Percentiles rank a stretch among this genome's conserved stretches.
These are phyloP conservation scores for Schizosaccharomyces cryophilus DNA, from an alignment of 805 yeast species.

Conservation along the genomic window DNA sequence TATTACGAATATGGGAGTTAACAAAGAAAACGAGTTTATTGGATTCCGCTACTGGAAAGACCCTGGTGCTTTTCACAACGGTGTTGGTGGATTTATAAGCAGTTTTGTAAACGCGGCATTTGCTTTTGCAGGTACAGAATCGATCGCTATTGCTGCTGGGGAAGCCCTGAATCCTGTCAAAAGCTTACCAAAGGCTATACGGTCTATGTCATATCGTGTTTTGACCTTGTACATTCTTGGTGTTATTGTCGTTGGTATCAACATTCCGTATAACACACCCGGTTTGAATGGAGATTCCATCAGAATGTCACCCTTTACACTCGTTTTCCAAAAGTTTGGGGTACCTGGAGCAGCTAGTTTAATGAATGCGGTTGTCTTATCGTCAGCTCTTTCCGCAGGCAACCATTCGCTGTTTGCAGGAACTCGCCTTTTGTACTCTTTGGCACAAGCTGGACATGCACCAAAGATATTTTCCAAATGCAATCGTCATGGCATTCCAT, in stretches of 20 bases:
- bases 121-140: conserved; percentile 55
- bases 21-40: conserved; percentile 30
- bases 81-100: conserved; percentile 47
- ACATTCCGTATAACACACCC: conserved; percentile 38
- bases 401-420: conserved; percentile 49
- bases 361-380: conserved; percentile 44
- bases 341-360: conserved; percentile 45
- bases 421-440: conserved; percentile 41
- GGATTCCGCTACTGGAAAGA: conserved; percentile 36
- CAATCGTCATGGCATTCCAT: conserved; percentile 58
- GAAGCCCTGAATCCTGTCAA: conserved; percentile 46
- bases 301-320: conserved; percentile 36
- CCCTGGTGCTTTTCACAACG: conserved; percentile 36
- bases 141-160: conserved; percentile 54
- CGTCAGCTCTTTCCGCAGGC: conserved; percentile 52
- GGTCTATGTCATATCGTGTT: conserved; percentile 68
- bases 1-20: conserved; percentile 30
- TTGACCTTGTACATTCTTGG: conserved; percentile 41
- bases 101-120: conserved; percentile 59
- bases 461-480: conserved; percentile 40
- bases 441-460: conserved; percentile 43
- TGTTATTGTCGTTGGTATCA: conserved; percentile 32
- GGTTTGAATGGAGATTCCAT: conserved; percentile 34
- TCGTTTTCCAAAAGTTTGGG: conserved; percentile 42
- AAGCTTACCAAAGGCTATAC: conserved; percentile 46